These are phyloP conservation scores for Ceratocystis huliohia DNA, from an alignment of 2,329 filamentous ascomycete species.

Conservation along the genomic window DNA sequence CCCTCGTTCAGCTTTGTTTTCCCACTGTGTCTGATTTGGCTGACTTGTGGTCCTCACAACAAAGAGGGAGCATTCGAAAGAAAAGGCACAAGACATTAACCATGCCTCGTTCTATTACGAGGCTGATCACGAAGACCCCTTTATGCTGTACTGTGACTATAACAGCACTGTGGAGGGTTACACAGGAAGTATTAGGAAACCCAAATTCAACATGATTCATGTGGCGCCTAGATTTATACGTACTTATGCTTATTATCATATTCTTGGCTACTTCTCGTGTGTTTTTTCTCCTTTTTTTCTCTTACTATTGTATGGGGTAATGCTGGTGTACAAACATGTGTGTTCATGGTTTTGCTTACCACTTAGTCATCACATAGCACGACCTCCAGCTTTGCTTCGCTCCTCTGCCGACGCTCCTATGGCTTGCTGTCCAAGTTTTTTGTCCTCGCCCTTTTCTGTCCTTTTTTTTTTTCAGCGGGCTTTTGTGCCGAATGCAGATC, in stretches of 20 bases:
- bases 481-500: background rate
- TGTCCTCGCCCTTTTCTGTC: background rate
- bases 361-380: too few species aligned
- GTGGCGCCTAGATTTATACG: background rate
- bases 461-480: background rate
- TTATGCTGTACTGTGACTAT: background rate
- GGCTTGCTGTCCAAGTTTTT: background rate
- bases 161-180: conserved; percentile 1
- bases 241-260: background rate
- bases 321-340: background rate
- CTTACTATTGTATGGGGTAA: background rate
- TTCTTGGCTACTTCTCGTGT: background rate
- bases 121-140: background rate
- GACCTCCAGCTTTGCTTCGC: too few species aligned
- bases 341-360: too few species aligned
- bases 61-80: background rate
- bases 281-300: background rate
- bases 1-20: too few species aligned
- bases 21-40: too few species aligned
- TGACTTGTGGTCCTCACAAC: background rate
- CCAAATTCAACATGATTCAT: conserved; percentile 8
- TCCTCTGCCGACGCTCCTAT: too few species aligned
- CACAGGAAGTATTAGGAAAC: background rate
- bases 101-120: background rate
- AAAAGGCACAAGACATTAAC: background rate